Conservation (phyloP, 2,329 filamentous ascomycete genomes). For the Atkinsonella texensis region DNA sequence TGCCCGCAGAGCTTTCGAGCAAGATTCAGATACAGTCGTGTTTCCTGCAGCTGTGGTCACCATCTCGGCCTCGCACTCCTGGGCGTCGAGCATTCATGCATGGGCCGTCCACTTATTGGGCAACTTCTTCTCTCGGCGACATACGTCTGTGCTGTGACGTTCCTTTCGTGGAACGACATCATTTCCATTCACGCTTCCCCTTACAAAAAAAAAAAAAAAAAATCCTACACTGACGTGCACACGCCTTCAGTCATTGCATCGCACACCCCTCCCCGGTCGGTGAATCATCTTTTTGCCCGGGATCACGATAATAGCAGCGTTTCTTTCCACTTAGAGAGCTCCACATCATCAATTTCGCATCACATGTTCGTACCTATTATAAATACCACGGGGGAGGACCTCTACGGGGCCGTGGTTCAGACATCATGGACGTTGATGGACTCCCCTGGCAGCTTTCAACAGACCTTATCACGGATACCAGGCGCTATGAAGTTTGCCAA, state of each 20-base stretch:
- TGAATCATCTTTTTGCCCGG: neutral
- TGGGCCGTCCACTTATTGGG: neutral
- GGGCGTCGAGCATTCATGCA: neutral
- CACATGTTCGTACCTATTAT: conserved; percentile 8
- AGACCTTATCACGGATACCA: conserved; percentile 4
- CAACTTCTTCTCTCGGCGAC: neutral
- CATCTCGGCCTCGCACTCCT: neutral
- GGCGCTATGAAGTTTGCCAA: conserved; percentile 12
- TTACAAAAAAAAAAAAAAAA: too few relatives aligned
- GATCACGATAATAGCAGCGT: neutral
- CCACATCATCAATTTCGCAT: neutral
- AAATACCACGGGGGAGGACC: conserved; percentile 7
- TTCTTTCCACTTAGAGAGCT: neutral
- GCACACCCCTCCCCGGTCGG: conserved; percentile 1
- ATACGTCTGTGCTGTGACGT: neutral
- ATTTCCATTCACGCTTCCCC: neutral
- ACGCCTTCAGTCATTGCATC: neutral
- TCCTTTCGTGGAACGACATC: neutral
- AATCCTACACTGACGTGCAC: neutral
- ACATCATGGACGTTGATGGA: conserved; percentile 2
- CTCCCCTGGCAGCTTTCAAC: conserved; percentile 2
- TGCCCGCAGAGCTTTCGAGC: neutral
- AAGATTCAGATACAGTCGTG: neutral
- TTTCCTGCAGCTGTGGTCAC: neutral
- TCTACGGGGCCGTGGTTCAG: conserved; percentile 3